phyloP scores from a whole-genome alignment of 2,329 filamentous ascomycete species.

The Exophiala mesophila region DNA sequence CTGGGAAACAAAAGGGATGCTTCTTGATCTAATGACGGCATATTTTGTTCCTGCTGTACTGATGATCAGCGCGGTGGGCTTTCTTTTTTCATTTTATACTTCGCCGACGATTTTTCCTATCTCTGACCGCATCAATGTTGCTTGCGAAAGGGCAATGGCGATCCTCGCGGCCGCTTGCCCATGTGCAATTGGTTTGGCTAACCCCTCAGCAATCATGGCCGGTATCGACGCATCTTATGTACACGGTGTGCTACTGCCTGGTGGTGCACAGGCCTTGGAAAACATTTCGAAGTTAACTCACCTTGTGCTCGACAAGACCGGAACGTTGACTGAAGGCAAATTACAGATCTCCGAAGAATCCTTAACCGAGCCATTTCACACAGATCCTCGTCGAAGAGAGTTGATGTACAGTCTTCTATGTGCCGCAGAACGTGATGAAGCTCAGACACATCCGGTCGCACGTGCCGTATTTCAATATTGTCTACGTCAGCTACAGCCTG shows the following conservation, averaged over 20 bases:
- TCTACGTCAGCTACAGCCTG: conserved; percentile 7
- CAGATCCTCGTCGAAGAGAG: conserved; percentile 5
- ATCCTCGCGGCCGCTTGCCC: conserved; percentile 72
- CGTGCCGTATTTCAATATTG: conserved; percentile 15
- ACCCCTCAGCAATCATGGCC: conserved; percentile 72
- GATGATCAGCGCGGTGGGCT: conserved; percentile 9
- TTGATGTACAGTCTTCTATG: conserved; percentile 13
- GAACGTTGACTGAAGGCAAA: conserved; percentile 62
- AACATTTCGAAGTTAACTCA: conserved; percentile 57
- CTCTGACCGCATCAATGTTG: conserved; percentile 11
- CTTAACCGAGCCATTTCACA: conserved; percentile 5
- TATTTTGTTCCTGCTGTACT: conserved; percentile 15
- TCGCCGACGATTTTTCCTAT: not conserved
- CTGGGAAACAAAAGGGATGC: not conserved
- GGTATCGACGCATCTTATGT: conserved; percentile 55
- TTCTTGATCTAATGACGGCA: conserved; percentile 5
- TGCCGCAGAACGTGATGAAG: conserved; percentile 16
- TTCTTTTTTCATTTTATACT: not conserved
- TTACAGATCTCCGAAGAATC: conserved; percentile 25
- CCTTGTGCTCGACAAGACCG: conserved; percentile 76
- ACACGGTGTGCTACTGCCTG: conserved; percentile 9
- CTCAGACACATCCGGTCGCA: conserved; percentile 15
- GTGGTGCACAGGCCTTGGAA: conserved; percentile 55
- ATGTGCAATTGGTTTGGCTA: conserved; percentile 69
- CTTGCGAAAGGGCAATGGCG: conserved; percentile 49